A percentile compares a stretch with the other conserved stretches of the same genome.
These are phyloP conservation scores for Phytophthora nicotianae DNA, from an alignment of 352 stramenopile genomes.

Conservation along the genomic window DNA sequence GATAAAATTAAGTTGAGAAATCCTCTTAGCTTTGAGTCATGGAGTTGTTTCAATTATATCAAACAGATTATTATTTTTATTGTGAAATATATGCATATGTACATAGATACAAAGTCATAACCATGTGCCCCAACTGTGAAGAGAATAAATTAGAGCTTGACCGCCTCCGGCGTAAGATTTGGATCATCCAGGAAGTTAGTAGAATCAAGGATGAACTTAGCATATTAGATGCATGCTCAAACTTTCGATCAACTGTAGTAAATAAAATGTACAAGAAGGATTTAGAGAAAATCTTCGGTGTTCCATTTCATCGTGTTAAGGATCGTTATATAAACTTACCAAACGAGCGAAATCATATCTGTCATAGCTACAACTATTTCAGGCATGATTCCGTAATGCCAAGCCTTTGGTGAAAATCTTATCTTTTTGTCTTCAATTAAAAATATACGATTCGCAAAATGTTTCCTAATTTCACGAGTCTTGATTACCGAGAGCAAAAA, in stretches of 20 bases:
- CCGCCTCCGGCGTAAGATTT: background rate
- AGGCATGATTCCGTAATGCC: background rate
- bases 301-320: too few species aligned
- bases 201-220: background rate
- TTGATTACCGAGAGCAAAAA: constrained; percentile 8
- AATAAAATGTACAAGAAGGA: background rate
- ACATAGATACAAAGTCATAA: background rate
- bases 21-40: background rate
- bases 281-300: too few species aligned
- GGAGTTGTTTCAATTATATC: background rate
- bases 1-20: background rate
- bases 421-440: background rate
- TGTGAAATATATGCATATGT: background rate
- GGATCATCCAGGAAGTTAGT: background rate
- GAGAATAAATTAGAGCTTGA: background rate
- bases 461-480: background rate
- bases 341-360: too few species aligned
- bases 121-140: background rate
- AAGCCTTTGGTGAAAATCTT: background rate
- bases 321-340: too few species aligned
- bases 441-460: constrained; percentile 7
- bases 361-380: too few species aligned
- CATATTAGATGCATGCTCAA: background rate
- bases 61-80: background rate
- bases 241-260: background rate